These are phyloP conservation scores for Leishmania mexicana DNA, from an alignment of 208 protist species.

Conservation along the genomic window DNA sequence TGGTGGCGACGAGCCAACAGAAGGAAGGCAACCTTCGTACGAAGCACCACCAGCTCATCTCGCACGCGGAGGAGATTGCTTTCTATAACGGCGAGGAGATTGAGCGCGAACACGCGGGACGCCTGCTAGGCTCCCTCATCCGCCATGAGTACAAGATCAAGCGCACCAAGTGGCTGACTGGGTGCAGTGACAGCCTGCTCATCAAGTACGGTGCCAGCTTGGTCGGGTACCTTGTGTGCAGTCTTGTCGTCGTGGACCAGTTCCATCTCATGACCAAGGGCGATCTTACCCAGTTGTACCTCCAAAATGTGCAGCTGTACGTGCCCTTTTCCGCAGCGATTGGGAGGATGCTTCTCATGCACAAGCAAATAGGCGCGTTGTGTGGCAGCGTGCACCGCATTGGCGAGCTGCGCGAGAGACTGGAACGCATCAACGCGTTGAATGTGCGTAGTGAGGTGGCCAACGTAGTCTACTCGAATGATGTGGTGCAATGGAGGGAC, in stretches of 20 bases:
- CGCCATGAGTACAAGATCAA: slow-evolving; percentile 76
- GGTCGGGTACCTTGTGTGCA: slow-evolving; percentile 77
- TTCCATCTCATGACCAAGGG: slow-evolving; percentile 36
- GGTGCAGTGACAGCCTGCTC: slow-evolving; percentile 62
- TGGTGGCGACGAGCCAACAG: slow-evolving; percentile 70
- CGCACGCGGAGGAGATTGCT: slow-evolving; percentile 90
- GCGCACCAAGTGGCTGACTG: slow-evolving; percentile 64
- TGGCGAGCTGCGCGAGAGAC: slow-evolving; percentile 75
- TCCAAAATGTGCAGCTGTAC: slow-evolving; percentile 74
- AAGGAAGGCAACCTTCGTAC: slow-evolving; percentile 83
- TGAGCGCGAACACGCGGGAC: slow-evolving; percentile 78
- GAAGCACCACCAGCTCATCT: slow-evolving; percentile 79
- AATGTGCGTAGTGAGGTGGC: slow-evolving; percentile 21
- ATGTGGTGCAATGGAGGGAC: slow-evolving; percentile 56
- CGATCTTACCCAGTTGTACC: slow-evolving; percentile 69
- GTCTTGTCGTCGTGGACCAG: slow-evolving; percentile 49
- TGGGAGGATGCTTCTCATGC: slow-evolving; percentile 75
- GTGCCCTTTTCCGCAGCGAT: slow-evolving; percentile 74
- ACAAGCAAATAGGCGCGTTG: slow-evolving; percentile 76
- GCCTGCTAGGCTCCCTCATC: slow-evolving; percentile 64
- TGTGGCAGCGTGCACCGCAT: slow-evolving; percentile 80
- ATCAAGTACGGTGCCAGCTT: slow-evolving; percentile 82
- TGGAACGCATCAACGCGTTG: slow-evolving; percentile 37
- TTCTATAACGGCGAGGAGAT: slow-evolving; percentile 89
- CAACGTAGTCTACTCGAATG: slow-evolving; percentile 23